Evolutionary conservation across 352 stramenopile species (phyloP).

Genomic region (Globisporangium polare): DNA sequence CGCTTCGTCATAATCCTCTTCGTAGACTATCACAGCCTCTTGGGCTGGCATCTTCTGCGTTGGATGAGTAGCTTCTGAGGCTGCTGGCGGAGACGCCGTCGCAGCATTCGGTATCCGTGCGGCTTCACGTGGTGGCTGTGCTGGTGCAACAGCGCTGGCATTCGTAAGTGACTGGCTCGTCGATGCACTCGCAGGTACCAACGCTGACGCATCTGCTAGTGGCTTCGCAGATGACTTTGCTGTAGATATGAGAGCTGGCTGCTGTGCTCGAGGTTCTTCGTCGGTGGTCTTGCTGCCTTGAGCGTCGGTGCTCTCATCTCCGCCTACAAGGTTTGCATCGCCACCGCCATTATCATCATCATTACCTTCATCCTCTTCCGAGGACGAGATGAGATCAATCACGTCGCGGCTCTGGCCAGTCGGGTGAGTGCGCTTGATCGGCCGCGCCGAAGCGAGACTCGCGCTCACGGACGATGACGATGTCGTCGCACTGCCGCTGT

Average conservation of each 20-base stretch:
- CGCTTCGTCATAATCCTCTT: neutral
- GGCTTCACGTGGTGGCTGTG: neutral
- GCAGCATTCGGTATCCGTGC: neutral
- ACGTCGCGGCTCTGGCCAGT: conserved; percentile 5
- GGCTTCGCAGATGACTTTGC: neutral
- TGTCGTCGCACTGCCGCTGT: neutral
- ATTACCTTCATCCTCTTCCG: conserved; percentile 20
- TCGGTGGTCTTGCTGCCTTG: neutral
- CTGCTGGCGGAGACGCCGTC: neutral
- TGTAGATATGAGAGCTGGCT: neutral
- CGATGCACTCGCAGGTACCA: neutral
- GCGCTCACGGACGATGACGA: neutral
- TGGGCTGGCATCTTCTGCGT: neutral
- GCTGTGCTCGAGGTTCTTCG: neutral
- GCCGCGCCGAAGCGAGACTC: neutral
- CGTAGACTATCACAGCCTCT: neutral
- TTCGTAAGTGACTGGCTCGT: too few species aligned
- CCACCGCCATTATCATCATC: neutral
- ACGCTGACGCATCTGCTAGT: neutral
- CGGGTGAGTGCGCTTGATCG: neutral
- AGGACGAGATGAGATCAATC: conserved; percentile 35
- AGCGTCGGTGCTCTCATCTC: neutral
- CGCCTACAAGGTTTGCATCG: neutral
- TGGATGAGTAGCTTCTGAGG: neutral
- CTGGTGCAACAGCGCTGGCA: neutral